phyloP scores from a whole-genome alignment of 495 filamentous ascomycete species.

The Tuber borchii region DNA sequence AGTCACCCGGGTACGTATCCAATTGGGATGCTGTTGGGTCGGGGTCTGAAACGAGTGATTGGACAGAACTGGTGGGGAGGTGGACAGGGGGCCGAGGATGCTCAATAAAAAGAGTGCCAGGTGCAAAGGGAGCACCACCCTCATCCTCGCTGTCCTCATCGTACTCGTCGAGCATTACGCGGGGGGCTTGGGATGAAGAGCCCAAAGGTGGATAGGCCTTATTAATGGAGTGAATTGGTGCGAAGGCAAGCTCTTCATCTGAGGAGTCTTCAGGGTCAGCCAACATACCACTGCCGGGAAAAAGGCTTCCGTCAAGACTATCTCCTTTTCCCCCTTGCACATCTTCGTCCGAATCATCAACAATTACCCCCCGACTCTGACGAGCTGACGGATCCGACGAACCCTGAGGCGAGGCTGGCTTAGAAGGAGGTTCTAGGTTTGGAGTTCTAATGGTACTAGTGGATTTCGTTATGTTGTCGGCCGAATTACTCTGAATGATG shows the following conservation, averaged over 20 bases:
- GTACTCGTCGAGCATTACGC: slow-evolving; percentile 25
- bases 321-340: slow-evolving; percentile 7
- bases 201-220: not conserved
- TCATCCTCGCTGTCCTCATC: slow-evolving; percentile 39
- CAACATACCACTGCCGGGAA: slow-evolving; percentile 27
- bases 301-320: slow-evolving; percentile 13
- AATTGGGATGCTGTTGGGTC: slow-evolving; percentile 27
- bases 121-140: slow-evolving; percentile 31
- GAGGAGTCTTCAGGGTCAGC: slow-evolving; percentile 34
- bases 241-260: slow-evolving; percentile 40
- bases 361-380: not conserved
- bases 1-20: slow-evolving; percentile 46
- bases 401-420: not conserved
- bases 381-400: not conserved
- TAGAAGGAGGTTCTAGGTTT: slow-evolving; percentile 4
- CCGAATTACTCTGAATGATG: slow-evolving; percentile 1
- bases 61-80: not conserved
- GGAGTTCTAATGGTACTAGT: slow-evolving; percentile 19
- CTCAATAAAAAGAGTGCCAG: slow-evolving; percentile 8
- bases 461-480: slow-evolving; percentile 17
- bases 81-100: not conserved
- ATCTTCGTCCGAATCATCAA: slow-evolving; percentile 10
- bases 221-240: slow-evolving; percentile 12
- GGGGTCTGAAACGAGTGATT: slow-evolving; percentile 30
- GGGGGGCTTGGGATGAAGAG: not conserved